Evolutionary conservation across 768 basidiomycete species (phyloP), one percentile per base, ranked within the genome.

Genomic region (Tulasnella sp.): DNA sequence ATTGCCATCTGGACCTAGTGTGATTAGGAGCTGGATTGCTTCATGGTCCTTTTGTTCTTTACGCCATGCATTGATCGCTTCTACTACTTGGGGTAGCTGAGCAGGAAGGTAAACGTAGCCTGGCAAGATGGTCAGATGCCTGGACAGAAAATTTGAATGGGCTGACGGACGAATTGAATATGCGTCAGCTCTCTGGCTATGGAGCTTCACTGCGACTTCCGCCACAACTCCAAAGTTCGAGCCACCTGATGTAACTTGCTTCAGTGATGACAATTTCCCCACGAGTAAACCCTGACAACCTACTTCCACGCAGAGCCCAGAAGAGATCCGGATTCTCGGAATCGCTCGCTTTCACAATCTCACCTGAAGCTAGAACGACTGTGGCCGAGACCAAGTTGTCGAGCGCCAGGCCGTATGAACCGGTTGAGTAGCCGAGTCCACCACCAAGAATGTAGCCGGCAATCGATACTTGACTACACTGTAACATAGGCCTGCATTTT

Each of bases 321-420:
- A 78, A 61, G n/a, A 78, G 72, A n/a, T 78, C 77, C 13, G 26
- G 16, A 29, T 78, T 73, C 51, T 74, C 72, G 5, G 23, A n/a
- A 5, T 78, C 74, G 35, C 35, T 61, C 9, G 71, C 77, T 9
- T 29, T 57, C 6, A 78, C 72, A 61, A 78, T 74, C 11, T 74
- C 72, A 15, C 77, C 77, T 10, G 35, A 77, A 23, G 77, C 77
- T 6, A 74, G 18, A 26, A 78, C 77, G n/a, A 78, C 46, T 5
- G 42, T 78, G 18, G 77, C 77, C 26, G 77, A 78, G 29, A 78
- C 51, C 15, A 78, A 9, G 39, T 78, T 73, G 44, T 78, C 77
- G 32, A n/a, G n/a, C 29, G 48, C 77, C 37, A 78, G 9, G n/a
- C 77, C 77, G 26, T 74, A 37, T 18, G 77, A 20, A 37, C 77